A percentile compares a stretch with the other conserved stretches of the same genome.
phyloP scores from a whole-genome alignment of 208 protist species.

The Acanthamoeba triangularis region DNA sequence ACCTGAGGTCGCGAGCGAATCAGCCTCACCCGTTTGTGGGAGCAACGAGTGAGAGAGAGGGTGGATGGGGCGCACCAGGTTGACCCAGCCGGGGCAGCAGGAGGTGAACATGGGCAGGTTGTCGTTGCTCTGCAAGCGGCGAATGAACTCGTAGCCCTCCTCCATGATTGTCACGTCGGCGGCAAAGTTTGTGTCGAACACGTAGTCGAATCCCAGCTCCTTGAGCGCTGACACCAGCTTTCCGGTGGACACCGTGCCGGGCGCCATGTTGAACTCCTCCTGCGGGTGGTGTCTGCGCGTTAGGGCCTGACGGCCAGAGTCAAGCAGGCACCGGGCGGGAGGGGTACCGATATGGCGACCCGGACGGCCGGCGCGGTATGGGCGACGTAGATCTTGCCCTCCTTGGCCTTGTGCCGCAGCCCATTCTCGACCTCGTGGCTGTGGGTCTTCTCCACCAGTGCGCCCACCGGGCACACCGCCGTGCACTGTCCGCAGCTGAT shows the following conservation, averaged over 20 bases:
- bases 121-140: constrained; percentile 59
- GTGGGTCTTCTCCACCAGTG: constrained; percentile 80
- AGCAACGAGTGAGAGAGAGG: background rate
- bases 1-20: no score
- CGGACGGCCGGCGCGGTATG: constrained; percentile 79
- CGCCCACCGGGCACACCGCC: constrained; percentile 83
- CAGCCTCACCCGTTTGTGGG: background rate
- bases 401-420: constrained; percentile 45
- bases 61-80: constrained; percentile 68
- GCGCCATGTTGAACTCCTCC: constrained; percentile 78
- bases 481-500: constrained; percentile 90
- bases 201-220: constrained; percentile 83
- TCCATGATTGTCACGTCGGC: constrained; percentile 86
- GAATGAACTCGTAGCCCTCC: constrained; percentile 81
- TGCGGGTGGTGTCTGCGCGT: background rate
- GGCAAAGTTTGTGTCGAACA: constrained; percentile 86
- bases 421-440: constrained; percentile 37
- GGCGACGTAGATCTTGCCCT: constrained; percentile 73
- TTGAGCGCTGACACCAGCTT: constrained; percentile 82
- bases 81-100: constrained; percentile 87
- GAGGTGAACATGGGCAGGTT: constrained; percentile 84
- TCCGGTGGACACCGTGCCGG: constrained; percentile 76
- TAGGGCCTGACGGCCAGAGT: background rate
- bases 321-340: background rate
- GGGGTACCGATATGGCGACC: constrained; percentile 70